Base-by-base conservation (phyloP, 495 filamentous ascomycete species). In the Neurospora sp. region DNA sequence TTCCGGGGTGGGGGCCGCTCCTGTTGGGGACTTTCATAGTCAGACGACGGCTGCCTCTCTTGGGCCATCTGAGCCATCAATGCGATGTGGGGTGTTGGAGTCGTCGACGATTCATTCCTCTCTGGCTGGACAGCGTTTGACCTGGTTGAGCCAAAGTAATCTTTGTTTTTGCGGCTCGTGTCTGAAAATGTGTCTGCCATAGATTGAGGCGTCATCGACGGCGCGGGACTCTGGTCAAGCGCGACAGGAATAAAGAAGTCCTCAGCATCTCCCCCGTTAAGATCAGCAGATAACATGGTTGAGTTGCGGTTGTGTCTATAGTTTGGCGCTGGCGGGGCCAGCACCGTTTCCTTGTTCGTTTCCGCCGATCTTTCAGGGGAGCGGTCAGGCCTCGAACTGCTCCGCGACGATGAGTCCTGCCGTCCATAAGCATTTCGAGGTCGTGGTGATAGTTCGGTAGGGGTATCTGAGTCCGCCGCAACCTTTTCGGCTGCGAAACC, bases 21-120 rank as follows among this genome's bases (percentile, higher is more conserved):
- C 22, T 79, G 69, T 69, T 83, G 85, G 4, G 81, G 80, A 40
- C 73, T 82, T 41, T 87, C 85, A 45, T 85, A 79, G 10, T 89
- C 87, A 12, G 85, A 83, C 6, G 86, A 86, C 4, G 83, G 73
- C 76, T 93, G 89, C 68, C 93, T 87, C 0, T 89, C 89, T 78
- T 94, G 94, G 77, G 96, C 93, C 79, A 97, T 94, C 79, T 94
- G 94, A 77, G 96, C 93, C 79, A 97, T 94, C 79, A 92, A 96
- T 44, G 93, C 92, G 78, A 97, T 97, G 81, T 98, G 94, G 41
- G 94, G 93, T 8, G 92, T 93, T 10, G 88, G 84, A 3, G 84
- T 80, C 65, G 84, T 82, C 6, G 84, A 84, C 6, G 84, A 84
- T 38, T 82, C 83, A 14, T 76, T 70, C 39, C 78, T 81, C 71